These are phyloP conservation scores for Suhomyces wounanorum DNA, from an alignment of 1,139 yeast species.

Conservation along the genomic window DNA sequence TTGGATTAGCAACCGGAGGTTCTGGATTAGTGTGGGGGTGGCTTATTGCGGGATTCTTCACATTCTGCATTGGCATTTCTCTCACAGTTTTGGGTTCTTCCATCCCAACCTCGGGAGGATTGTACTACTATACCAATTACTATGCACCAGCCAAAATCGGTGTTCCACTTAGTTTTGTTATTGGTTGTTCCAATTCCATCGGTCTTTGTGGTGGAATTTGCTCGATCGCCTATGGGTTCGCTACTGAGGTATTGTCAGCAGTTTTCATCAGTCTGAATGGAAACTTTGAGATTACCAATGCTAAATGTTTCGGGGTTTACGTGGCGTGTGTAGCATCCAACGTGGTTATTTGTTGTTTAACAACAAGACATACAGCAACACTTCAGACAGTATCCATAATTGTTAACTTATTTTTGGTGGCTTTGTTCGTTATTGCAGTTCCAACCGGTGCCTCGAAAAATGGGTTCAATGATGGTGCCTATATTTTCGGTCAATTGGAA, in stretches of 20 bases:
- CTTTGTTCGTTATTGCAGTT: conserved; percentile 66
- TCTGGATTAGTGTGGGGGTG: conserved; percentile 73
- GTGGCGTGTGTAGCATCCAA: conserved; percentile 36
- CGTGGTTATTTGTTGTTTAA: conserved; percentile 31
- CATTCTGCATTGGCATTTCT: conserved; percentile 59
- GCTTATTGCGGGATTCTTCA: conserved; percentile 60
- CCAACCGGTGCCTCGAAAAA: conserved; percentile 53
- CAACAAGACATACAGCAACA: conserved; percentile 48
- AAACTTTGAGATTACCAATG: conserved; percentile 34
- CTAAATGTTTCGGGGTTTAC: conserved; percentile 37
- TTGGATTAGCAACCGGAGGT: conserved; percentile 52
- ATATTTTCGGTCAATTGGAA: conserved; percentile 52
- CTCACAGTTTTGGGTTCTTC: conserved; percentile 68
- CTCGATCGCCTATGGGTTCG: conserved; percentile 43
- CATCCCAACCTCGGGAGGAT: conserved; percentile 65
- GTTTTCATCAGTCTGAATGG: conserved; percentile 35
- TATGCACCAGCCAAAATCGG: conserved; percentile 35
- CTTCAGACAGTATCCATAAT: conserved; percentile 62
- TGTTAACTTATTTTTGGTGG: conserved; percentile 55
- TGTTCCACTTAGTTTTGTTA: conserved; percentile 37
- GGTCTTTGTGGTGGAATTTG: conserved; percentile 42
- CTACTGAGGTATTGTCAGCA: conserved; percentile 38
- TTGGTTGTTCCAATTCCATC: conserved; percentile 39
- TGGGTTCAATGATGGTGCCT: conserved; percentile 42
- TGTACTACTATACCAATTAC: conserved; percentile 51